Percentiles rank a stretch among this genome's conserved stretches.
Evolutionary conservation across 306 rosid genomes (phyloP).

Genomic region (Macrotyloma uniflorum): DNA sequence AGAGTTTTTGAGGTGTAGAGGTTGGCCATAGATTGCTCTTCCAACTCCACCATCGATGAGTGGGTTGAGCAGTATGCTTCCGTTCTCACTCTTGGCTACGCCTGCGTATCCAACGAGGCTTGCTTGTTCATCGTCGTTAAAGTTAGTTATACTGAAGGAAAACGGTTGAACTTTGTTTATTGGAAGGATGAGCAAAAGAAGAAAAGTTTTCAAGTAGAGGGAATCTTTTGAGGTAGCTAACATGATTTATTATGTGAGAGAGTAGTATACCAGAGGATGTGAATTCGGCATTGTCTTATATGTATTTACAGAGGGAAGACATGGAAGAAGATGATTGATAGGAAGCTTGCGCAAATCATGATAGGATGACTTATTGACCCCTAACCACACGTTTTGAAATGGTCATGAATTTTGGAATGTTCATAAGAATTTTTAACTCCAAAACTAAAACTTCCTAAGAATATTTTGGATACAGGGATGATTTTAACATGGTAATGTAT

Average conservation of each 20-base stretch:
- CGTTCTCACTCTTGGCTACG: neutral
- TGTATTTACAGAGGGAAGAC: no score
- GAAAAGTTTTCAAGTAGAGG: neutral
- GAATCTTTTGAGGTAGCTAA: neutral
- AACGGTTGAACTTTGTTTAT: neutral
- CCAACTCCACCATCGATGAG: neutral
- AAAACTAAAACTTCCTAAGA: no score
- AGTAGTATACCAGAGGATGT: neutral
- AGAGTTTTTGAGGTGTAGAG: constrained; percentile 28
- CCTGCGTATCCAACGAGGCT: neutral
- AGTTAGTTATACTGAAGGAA: neutral
- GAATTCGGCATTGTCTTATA: neutral
- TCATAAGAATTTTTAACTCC: no score
- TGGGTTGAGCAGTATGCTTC: constrained; percentile 25
- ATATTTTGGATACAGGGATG: no score
- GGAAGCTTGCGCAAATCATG: no score
- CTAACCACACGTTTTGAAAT: no score
- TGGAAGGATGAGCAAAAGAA: neutral
- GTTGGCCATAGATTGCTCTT: constrained; percentile 30
- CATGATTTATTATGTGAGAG: neutral
- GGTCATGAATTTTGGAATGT: no score
- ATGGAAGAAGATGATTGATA: no score
- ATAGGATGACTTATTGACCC: no score
- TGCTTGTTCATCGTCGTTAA: neutral
- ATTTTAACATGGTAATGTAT: no score